Base-by-base conservation (phyloP, 257 asterid genomes). In the Ligustrum vulgare region DNA sequence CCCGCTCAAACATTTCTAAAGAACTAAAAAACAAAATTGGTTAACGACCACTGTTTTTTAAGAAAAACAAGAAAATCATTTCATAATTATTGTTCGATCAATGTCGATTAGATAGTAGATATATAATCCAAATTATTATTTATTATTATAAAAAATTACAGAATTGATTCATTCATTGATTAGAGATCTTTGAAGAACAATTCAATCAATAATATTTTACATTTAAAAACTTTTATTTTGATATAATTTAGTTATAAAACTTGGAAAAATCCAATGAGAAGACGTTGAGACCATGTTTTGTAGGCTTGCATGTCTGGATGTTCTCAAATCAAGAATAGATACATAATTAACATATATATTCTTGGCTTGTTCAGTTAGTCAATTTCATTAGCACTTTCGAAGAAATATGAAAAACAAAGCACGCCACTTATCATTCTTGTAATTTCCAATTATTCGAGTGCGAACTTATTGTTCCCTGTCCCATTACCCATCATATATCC, bases 391-490 rank as follows among this genome's bases (percentile, higher is more conserved):
- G 1, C 31, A 31, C 64, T 13, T 31, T 18, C 15, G 6, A 49
- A 49, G 51, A 51, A 43, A 32, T 65, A 37, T 10, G n/a, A n/a
- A 37, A 49, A 0, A 28, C 31, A 28, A 25, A 58, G 7, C 34
- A 25, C 63, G 41, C 36, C 36, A 45, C 41, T 28, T 43, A 10
- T 20, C 6, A 71, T 12, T 13, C 31, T 39, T 54, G 10, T 37
- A 73, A 73, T 18, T 76, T 22, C 20, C 70, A 64, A 76, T 73
- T 63, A 73, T 80, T 71, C 70, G 72, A 69, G 75, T 79, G 80
- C 73, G 75, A 49, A 73, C 78, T 74, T 77, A 83, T 70, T 64
- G 20, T 74, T 69, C 72, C 75, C 71, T 60, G 62, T 67, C 73
- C 43, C 73, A 70, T 64, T 16, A 39, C 41, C 23, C 33, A 58